Base-by-base conservation (phyloP, 1,139 yeast genomes). In the Hyphopichia buzzinii region DNA sequence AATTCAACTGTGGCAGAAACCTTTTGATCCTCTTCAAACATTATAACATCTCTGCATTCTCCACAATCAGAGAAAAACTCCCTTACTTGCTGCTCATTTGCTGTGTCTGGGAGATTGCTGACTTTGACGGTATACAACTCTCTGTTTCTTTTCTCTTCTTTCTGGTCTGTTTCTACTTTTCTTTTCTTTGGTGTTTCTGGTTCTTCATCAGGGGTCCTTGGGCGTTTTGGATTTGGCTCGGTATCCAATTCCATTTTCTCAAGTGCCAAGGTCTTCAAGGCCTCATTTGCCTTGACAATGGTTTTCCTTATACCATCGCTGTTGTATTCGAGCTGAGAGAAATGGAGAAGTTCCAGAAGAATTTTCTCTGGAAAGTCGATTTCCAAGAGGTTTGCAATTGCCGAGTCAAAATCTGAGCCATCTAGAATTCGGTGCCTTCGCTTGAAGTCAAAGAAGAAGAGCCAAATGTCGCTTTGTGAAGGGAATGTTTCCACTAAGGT, bases 61-160 rank as follows among this genome's bases (percentile, higher is more conserved):
- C 94, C 95, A 58, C 92, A 85, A 26, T 78, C 85, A 16, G 56
- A 41, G 53, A 87, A 84, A 38, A 77, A 69, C 1, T 47, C 46
- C 2, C 46, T 39, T 1, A 85, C 34, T 4, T 64, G 59, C 1
- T 47, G 41, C 37, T 70, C 72, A 0, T 62, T 50, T 0, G 54
- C 46, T 3, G 46, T 42, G 0, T 31, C 11, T 0, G 77, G 64
- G 2, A 81, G 37, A 22, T 68, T 64, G 0, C 60, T 51, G 0
- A 81, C 74, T 30, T 75, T 64, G 0, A 83, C 67, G 0, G 82
- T 64, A 13, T 62, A 60, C 29, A 72, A 64, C 52, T 84, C 92
- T 39, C 92, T 64, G 40, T 80, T 79, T 41, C 89, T 61, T 21
- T 32, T 38, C n/a, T 34, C 37, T 17, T 26, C 19, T 24, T 34